Percentiles rank a stretch among this genome's conserved stretches.
phyloP scores from a whole-genome alignment of 192 early-diverging fungal genomes.

The Chytriomyces sp. region DNA sequence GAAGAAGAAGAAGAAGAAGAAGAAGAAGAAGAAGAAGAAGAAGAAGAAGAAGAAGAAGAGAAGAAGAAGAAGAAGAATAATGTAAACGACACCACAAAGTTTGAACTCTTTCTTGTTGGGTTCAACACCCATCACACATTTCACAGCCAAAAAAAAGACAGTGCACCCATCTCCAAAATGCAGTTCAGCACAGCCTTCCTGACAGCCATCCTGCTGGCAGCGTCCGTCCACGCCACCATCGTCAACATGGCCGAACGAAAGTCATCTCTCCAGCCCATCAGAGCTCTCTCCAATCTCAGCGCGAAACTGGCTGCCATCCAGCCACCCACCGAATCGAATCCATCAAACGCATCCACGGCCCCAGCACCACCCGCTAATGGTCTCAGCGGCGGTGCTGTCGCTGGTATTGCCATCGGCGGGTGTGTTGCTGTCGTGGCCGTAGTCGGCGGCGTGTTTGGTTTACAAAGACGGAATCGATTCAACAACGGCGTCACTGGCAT shows the following conservation, averaged over 20 bases:
- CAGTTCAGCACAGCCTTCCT: no score
- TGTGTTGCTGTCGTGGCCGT: neutral
- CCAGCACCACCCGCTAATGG: neutral
- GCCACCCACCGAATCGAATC: no score
- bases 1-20: no score
- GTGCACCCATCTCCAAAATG: neutral
- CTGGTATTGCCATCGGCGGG: neutral
- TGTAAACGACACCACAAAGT: no score
- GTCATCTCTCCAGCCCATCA: constrained; percentile 35
- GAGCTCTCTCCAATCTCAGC: no score
- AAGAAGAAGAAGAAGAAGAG: no score
- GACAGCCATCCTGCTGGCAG: neutral
- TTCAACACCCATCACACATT: neutral
- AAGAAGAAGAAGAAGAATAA: no score
- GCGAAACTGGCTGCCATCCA: no score
- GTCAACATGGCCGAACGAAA: neutral
- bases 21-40: no score
- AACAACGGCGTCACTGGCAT: neutral
- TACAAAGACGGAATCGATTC: neutral
- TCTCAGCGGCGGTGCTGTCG: neutral
- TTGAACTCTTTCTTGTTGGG: neutral
- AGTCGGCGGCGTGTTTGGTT: neutral
- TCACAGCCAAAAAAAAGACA: no score
- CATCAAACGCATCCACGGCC: neutral
- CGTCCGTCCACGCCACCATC: neutral